Evolutionary conservation across 495 filamentous ascomycete species (phyloP).

Genomic region (Hypoxylon fuscum): DNA sequence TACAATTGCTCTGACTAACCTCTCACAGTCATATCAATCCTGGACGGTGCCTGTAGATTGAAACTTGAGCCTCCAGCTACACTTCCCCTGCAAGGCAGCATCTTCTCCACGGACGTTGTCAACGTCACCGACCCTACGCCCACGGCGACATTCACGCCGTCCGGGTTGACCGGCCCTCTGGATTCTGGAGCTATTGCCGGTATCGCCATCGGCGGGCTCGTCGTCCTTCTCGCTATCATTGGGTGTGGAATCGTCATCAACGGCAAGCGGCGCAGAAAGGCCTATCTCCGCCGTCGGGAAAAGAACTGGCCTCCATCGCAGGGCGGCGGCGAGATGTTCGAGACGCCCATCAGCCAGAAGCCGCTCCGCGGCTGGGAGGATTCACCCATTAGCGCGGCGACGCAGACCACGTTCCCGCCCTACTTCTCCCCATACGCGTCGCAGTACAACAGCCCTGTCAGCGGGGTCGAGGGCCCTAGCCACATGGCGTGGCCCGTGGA

Average conservation of each 20-base stretch:
- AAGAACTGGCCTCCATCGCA: slow-evolving; percentile 51
- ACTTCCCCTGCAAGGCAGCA: slow-evolving; percentile 54
- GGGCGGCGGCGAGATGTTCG: slow-evolving; percentile 51
- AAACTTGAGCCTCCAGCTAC: slow-evolving; percentile 48
- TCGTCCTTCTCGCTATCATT: slow-evolving; percentile 50
- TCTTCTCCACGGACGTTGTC: slow-evolving; percentile 57
- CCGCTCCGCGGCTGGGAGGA: slow-evolving; percentile 59
- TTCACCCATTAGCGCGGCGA: slow-evolving; percentile 54
- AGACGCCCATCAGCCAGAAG: slow-evolving; percentile 58
- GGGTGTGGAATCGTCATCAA: slow-evolving; percentile 59
- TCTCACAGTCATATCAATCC: slow-evolving; percentile 48
- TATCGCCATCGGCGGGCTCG: slow-evolving; percentile 58
- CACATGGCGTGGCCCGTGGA: slow-evolving; percentile 42
- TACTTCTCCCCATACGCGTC: slow-evolving; percentile 60
- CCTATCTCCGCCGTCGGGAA: slow-evolving; percentile 53
- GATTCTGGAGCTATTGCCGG: slow-evolving; percentile 61
- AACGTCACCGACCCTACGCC: slow-evolving; percentile 52
- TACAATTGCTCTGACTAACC: not conserved
- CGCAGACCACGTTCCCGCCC: slow-evolving; percentile 50
- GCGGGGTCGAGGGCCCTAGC: slow-evolving; percentile 44
- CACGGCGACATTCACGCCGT: slow-evolving; percentile 39
- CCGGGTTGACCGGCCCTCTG: slow-evolving; percentile 48
- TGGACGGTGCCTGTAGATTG: slow-evolving; percentile 59
- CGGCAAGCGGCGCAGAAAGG: slow-evolving; percentile 57
- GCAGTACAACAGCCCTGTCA: slow-evolving; percentile 58